Base-by-base conservation (phyloP, 2,329 filamentous ascomycete species). In the Metarhizium album region DNA sequence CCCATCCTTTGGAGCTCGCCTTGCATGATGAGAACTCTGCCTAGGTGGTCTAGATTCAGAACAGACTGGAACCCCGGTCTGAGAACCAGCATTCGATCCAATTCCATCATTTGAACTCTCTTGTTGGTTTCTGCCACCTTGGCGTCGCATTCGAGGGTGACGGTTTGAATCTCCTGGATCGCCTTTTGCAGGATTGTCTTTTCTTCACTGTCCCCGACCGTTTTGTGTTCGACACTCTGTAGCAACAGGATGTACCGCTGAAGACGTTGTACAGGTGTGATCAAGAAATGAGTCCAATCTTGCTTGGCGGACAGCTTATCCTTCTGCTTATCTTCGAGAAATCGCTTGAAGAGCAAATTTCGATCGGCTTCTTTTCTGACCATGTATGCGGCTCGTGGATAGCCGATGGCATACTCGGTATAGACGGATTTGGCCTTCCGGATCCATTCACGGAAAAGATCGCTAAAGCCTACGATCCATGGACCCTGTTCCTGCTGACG, bases 391-490 rank as follows among this genome's bases (percentile, higher is more conserved):
- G 93, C 91, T 52, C 84, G 82, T 0, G 91, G 91, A 59, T 93
- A 97, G 0, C 83, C 83, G 1, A 86, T 84, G 38, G 91, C 91
- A 66, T 97, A 98, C 52, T 95, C 90, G 54, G 96, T 83, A 64
- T 97, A 98, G 11, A 88, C 85, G 2, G 78, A 74, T 66, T 85
- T 89, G 31, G 93, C 93, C 67, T 96, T 97, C 55, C 93, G 82
- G 55, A 97, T 95, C 93, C 93, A 98, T 70, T 98, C 93, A 52
- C 93, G 78, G 74, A 98, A 97, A 47, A 98, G 88, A 62, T 97
- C 93, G 64, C 90, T 96, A 69, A 96, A 96, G 3, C 93, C 93
- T 13, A 80, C 76, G 52, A 98, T 84, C 83, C 90, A 98, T 0
- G 93, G 93, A 0, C 93, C 93, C 70, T 98, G 91, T 64, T 97